Percentiles rank a stretch among this genome's conserved stretches.
These are phyloP conservation scores for Scedosporium boydii DNA, from an alignment of 2,329 filamentous ascomycete genomes.

Conservation along the genomic window DNA sequence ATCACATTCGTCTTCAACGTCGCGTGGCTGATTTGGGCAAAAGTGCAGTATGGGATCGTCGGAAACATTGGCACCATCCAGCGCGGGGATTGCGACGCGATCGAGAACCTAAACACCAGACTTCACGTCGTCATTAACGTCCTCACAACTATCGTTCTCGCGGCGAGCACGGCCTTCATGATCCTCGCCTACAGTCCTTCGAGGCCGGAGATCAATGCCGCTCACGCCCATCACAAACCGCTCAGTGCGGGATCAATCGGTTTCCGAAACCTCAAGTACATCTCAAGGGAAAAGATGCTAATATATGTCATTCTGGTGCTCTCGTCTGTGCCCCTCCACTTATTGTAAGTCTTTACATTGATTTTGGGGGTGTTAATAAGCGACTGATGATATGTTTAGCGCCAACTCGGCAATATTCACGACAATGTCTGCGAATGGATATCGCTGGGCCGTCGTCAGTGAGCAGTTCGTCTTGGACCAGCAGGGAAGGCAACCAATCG, in stretches of 20 bases:
- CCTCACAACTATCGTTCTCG: background rate
- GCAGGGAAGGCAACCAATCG: background rate
- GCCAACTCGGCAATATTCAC: background rate
- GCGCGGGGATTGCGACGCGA: background rate
- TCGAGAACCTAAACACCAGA: background rate
- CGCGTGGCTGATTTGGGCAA: background rate
- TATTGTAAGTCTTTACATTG: background rate
- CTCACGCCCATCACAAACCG: background rate
- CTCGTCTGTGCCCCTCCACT: background rate
- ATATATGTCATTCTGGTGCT: background rate
- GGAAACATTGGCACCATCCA: background rate
- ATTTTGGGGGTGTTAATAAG: background rate
- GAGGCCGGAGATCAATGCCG: background rate
- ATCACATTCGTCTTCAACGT: background rate
- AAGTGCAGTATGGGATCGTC: background rate
- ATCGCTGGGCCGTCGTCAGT: background rate
- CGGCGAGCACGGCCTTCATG: background rate
- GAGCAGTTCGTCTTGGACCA: background rate
- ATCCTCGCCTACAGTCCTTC: background rate
- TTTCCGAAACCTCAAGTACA: background rate
- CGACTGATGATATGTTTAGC: background rate
- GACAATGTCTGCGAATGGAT: background rate
- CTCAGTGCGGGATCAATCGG: background rate
- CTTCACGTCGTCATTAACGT: background rate
- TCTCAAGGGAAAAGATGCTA: background rate